Conservation (phyloP, 306 rosid genomes). For the Leucaena leucocephala region DNA sequence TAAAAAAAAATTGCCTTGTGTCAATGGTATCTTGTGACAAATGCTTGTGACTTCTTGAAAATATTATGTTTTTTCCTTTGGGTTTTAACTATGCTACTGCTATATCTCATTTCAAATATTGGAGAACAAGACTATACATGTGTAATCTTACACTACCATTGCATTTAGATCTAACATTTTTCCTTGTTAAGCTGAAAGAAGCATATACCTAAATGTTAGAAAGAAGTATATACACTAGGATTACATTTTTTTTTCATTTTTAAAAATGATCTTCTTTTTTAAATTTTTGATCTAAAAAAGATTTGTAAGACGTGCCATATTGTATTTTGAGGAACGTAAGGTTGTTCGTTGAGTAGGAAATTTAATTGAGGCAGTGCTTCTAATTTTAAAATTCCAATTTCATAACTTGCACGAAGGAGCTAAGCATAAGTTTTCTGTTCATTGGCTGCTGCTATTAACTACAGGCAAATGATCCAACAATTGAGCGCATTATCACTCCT, state of each 20-base stretch:
- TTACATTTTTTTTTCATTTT: not conserved
- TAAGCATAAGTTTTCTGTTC: slow-evolving; percentile 27
- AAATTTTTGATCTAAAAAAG: not conserved
- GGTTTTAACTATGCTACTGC: slow-evolving; percentile 17
- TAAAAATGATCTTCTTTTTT: not conserved
- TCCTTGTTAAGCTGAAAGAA: slow-evolving; percentile 16
- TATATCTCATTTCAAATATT: not conserved
- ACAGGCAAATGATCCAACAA: slow-evolving; percentile 99
- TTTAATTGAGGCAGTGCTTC: not conserved
- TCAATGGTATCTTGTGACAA: not conserved
- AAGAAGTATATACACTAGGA: not conserved
- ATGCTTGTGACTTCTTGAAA: not conserved
- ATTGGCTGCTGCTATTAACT: slow-evolving; percentile 35
- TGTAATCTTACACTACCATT: not conserved
- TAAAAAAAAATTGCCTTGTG: not conserved
- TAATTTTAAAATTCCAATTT: slow-evolving; percentile 11
- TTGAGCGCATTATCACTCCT: slow-evolving; percentile 99
- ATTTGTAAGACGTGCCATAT: not conserved
- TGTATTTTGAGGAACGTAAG: not conserved
- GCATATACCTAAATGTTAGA: slow-evolving; percentile 14
- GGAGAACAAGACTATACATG: slow-evolving; percentile 14
- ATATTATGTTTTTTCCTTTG: not conserved
- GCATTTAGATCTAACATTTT: slow-evolving; percentile 4
- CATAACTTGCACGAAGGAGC: slow-evolving; percentile 6
- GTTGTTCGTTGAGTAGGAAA: not conserved